Evolutionary conservation across 768 basidiomycete genomes (phyloP).

Genomic region (Rhizopogon sp.): DNA sequence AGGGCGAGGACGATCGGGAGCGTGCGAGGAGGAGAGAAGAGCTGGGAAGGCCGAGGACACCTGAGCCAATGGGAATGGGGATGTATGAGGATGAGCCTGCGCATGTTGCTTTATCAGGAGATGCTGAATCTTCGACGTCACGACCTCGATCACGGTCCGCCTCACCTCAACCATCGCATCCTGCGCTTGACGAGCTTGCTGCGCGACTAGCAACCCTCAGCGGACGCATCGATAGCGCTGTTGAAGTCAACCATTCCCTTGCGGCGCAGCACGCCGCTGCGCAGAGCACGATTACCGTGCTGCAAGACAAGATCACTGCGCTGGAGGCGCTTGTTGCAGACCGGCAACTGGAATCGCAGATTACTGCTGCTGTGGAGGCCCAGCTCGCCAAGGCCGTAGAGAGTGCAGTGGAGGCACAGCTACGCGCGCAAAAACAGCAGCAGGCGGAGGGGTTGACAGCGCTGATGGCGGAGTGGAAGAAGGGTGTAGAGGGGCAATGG

Average conservation of each 20-base stretch:
- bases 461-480: constrained; percentile 70
- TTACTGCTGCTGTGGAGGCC: constrained; percentile 26
- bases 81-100: constrained; percentile 35
- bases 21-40: constrained; percentile 42
- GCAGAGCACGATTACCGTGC: constrained; percentile 61
- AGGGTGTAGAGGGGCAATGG: constrained; percentile 77
- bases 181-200: constrained; percentile 52
- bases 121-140: constrained; percentile 26
- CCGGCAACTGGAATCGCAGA: constrained; percentile 36
- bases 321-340: constrained; percentile 67
- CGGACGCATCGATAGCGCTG: constrained; percentile 69
- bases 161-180: constrained; percentile 21
- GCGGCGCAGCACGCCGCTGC: constrained; percentile 77
- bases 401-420: constrained; percentile 11
- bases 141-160: constrained; percentile 10
- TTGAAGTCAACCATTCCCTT: constrained; percentile 66
- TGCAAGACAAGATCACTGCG: constrained; percentile 63
- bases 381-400: constrained; percentile 32
- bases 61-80: constrained; percentile 67
- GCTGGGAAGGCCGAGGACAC: constrained; percentile 71
- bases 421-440: background rate
- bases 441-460: constrained; percentile 40
- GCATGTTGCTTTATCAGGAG: constrained; percentile 19
- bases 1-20: constrained; percentile 44
- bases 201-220: constrained; percentile 58